Base-by-base conservation (phyloP, 768 basidiomycete genomes). In the Suillus alpinus region DNA sequence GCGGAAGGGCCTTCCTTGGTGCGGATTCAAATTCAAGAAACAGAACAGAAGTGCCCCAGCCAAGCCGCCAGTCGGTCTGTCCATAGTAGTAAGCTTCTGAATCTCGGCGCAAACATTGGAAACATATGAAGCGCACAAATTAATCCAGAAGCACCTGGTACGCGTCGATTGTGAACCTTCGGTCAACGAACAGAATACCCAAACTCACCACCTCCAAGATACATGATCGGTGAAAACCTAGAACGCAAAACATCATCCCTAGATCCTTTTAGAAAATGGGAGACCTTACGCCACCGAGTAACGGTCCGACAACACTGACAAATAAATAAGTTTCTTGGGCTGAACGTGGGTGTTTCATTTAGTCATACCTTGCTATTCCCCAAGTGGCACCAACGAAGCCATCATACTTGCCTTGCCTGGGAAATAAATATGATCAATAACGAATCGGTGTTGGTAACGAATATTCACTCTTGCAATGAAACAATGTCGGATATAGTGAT, bases 401-500 rank as follows among this genome's bases (percentile, higher is more conserved):
- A 13, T 68, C 70, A 46, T 75, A 80, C 53, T 74, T 76, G 2
- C 79, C 79, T 53, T 79, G 75, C 31, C 77, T 73, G 44, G 20
- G 2, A n/a, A n/a, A 29, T 34, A 20, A 49, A 23, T 46, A 20
- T 60, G 53, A 14, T 20, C 16, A 13, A 43, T 7, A n/a, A 47
- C 9, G 41, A 40, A 23, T 8, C 12, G n/a, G 36, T 58, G 18
- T 6, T 3, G 20, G 3, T 14, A 26, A 12, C 16, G 7, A 1
- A 29, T 23, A 63, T 72, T 65, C 50, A 77, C 75, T 76, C 73
- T 43, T 67, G 57, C 32, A 76, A 63, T 14, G 69, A 57, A 10
- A 76, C 68, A 40, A 82, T 79, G 60, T 82, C 81, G 18, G 75
- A 68, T 39, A 77, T 70, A 14, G 71, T 74, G 49, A 77, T 78